phyloP scores from a whole-genome alignment of 108 stramenopile species.

The Skeletonema marinoi region DNA sequence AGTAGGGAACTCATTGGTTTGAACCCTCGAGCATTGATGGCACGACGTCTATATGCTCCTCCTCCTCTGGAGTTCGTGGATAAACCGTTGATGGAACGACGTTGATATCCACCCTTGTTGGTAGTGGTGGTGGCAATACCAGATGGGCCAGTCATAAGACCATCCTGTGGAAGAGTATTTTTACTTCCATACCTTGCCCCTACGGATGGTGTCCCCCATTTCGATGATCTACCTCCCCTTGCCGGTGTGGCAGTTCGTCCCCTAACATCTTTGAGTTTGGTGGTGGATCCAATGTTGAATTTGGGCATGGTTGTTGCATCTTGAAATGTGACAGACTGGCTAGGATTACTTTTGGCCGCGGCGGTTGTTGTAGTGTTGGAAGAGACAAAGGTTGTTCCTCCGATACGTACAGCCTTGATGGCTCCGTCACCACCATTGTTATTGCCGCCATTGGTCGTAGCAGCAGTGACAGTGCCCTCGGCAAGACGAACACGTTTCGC shows the following conservation, averaged over 20 bases:
- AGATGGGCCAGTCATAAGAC: neutral
- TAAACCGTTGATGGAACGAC: neutral
- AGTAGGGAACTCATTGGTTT: constrained; percentile 19
- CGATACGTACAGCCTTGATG: neutral
- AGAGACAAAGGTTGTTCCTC: neutral
- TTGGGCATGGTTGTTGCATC: neutral
- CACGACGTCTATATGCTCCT: constrained; percentile 10
- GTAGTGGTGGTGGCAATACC: neutral
- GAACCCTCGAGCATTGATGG: constrained; percentile 18
- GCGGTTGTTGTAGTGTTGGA: neutral
- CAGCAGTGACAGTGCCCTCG: neutral
- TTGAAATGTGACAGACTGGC: neutral
- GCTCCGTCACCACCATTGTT: neutral
- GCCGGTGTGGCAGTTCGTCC: constrained; percentile 12
- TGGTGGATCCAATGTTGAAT: neutral
- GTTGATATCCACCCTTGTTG: neutral
- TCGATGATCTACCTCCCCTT: neutral
- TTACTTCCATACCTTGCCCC: neutral
- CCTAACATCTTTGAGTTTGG: constrained; percentile 12
- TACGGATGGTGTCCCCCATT: neutral
- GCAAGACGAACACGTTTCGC: constrained; percentile 7
- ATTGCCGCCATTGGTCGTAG: neutral
- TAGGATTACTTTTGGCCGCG: neutral
- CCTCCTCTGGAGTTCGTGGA: neutral
- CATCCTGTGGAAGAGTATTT: neutral